These are phyloP conservation scores for Rauvolfia tetraphylla DNA, from an alignment of 257 asterid species.

Conservation along the genomic window DNA sequence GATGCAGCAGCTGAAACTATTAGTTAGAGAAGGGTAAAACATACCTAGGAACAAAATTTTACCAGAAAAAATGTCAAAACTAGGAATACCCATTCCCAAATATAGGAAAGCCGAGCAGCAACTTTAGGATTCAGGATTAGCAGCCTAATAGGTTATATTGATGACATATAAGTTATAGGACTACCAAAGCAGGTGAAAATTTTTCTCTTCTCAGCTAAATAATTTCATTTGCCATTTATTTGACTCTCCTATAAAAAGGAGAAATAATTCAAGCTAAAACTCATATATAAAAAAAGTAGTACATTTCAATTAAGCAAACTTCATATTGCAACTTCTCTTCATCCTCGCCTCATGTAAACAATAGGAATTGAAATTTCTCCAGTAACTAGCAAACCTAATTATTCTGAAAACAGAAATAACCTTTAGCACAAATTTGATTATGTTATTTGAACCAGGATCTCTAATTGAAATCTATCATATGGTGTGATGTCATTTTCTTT, in stretches of 20 bases:
- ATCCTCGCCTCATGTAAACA: background rate
- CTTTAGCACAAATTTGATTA: background rate
- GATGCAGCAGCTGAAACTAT: background rate
- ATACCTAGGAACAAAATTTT: background rate
- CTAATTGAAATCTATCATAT: background rate
- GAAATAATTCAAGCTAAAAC: background rate
- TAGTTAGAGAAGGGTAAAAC: too few species aligned
- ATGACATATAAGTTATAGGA: background rate
- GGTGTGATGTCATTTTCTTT: background rate
- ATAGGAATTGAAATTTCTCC: background rate
- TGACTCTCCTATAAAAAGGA: background rate
- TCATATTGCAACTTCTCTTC: background rate
- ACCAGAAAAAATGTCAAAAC: background rate
- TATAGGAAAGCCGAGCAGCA: background rate
- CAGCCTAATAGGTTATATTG: background rate
- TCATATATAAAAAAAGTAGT: background rate
- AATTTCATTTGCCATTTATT: background rate
- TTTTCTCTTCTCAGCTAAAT: background rate
- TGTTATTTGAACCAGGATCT: background rate
- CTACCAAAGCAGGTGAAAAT: background rate
- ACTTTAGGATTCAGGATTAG: background rate
- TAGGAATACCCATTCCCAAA: background rate
- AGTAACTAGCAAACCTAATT: background rate
- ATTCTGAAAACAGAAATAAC: background rate
- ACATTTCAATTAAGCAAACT: background rate